phyloP scores from a whole-genome alignment of 1,139 yeast species.

The Protomyces gravidus region DNA sequence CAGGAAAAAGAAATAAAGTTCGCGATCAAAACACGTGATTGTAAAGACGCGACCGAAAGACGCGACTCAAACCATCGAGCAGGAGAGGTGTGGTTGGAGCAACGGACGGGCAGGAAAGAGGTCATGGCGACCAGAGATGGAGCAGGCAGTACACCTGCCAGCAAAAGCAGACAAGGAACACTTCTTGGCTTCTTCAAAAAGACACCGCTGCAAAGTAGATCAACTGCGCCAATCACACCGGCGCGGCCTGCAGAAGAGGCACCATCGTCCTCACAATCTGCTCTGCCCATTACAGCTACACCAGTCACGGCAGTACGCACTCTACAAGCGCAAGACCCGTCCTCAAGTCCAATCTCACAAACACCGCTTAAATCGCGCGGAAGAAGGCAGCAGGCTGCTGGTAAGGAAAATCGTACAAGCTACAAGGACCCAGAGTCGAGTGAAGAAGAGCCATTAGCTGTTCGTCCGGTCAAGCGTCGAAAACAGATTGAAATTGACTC shows the following conservation, averaged over 20 bases:
- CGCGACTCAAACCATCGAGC: too few relatives aligned
- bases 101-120: too few relatives aligned
- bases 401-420: background rate
- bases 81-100: too few relatives aligned
- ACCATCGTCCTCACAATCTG: background rate
- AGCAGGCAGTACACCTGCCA: background rate
- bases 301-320: background rate
- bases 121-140: conserved; percentile 11
- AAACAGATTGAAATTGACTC: conserved; percentile 17
- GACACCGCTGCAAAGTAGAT: background rate
- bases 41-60: too few relatives aligned
- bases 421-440: background rate
- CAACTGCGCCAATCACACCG: background rate
- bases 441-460: background rate
- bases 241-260: background rate
- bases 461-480: conserved; percentile 21
- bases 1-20: too few relatives aligned
- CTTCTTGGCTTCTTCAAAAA: conserved; percentile 26
- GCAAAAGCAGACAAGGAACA: conserved; percentile 10
- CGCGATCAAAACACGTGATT: too few relatives aligned
- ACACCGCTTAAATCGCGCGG: background rate
- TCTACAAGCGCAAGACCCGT: background rate
- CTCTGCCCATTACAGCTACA: background rate
- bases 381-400: background rate
- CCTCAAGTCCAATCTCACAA: conserved; percentile 2